Conservation (phyloP, 208 protist species). For the Leishmania tropica region DNA sequence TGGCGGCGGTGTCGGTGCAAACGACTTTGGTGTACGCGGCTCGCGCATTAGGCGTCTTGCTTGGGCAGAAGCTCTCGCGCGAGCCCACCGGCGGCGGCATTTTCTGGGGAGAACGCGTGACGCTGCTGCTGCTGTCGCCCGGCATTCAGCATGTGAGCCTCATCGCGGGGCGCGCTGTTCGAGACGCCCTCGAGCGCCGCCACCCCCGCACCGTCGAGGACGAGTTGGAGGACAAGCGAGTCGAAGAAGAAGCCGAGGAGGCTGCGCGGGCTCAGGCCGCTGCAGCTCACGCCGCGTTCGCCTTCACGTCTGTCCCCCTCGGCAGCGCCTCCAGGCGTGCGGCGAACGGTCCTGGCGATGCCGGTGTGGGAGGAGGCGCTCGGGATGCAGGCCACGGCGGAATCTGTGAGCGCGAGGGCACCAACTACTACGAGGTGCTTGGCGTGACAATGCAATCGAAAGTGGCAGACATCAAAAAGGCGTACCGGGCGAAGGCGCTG, state of each 20-base stretch:
- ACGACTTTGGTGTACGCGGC: conserved; percentile 28
- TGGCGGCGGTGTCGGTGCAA: conserved; percentile 24
- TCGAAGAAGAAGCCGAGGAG: conserved; percentile 51
- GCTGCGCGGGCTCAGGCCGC: conserved; percentile 25
- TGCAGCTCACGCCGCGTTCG: conserved; percentile 7
- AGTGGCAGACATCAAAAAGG: conserved; percentile 64
- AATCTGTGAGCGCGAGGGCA: background rate
- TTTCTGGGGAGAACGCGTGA: conserved; percentile 63
- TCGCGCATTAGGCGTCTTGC: conserved; percentile 36
- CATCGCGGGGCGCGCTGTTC: conserved; percentile 10
- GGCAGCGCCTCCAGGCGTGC: conserved; percentile 10
- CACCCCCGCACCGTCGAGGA: conserved; percentile 61
- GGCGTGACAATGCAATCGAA: conserved; percentile 55
- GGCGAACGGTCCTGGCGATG: background rate
- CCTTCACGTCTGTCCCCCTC: conserved; percentile 17
- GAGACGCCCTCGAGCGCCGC: conserved; percentile 31
- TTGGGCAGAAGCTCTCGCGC: conserved; percentile 31
- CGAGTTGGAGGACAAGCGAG: conserved; percentile 41
- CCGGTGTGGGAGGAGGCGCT: background rate
- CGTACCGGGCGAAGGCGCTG: conserved; percentile 63
- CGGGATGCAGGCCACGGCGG: background rate
- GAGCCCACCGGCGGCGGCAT: conserved; percentile 41
- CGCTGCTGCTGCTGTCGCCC: conserved; percentile 29
- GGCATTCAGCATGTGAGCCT: conserved; percentile 30
- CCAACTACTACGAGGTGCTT: conserved; percentile 65